These are phyloP conservation scores for Xylaria sp. DNA, from an alignment of 2,329 filamentous ascomycete species.

Conservation along the genomic window DNA sequence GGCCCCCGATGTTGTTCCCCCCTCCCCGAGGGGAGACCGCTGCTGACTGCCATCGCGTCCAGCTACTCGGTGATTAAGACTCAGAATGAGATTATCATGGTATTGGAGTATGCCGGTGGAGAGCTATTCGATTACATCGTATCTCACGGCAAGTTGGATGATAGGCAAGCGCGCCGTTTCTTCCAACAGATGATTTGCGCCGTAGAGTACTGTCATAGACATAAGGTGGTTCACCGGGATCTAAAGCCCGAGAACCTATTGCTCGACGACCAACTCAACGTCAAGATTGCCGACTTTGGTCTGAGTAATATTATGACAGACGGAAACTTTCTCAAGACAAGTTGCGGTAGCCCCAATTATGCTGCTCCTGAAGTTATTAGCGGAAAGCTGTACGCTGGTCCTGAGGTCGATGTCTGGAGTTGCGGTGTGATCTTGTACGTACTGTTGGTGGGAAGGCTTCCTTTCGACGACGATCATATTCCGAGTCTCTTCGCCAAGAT, in stretches of 20 bases:
- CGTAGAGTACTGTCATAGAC: constrained; percentile 97
- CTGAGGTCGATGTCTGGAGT: constrained; percentile 99
- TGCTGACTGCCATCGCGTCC: constrained; percentile 43
- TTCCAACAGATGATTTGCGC: constrained; percentile 99
- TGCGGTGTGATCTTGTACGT: constrained; percentile 92
- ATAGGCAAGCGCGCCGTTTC: constrained; percentile 93
- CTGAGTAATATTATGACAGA: constrained; percentile 99
- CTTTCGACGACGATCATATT: constrained; percentile 99
- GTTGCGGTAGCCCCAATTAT: constrained; percentile 98
- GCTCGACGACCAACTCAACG: constrained; percentile 93
- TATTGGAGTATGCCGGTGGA: constrained; percentile 95
- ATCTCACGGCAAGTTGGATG: constrained; percentile 89
- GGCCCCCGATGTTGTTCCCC: neutral
- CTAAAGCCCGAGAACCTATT: constrained; percentile 97
- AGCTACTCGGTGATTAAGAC: constrained; percentile 98
- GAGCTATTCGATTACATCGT: constrained; percentile 99
- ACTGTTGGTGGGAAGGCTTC: constrained; percentile 81
- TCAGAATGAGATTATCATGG: constrained; percentile 96
- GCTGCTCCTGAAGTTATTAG: constrained; percentile 98
- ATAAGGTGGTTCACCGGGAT: constrained; percentile 98
- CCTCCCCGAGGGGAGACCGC: neutral
- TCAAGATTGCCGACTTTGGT: constrained; percentile 99
- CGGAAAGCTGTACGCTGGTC: constrained; percentile 95
- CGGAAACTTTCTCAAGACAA: constrained; percentile 98
- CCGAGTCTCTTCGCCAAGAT: constrained; percentile 98